These are phyloP conservation scores for Arthrobotrys conoides DNA, from an alignment of 2,329 filamentous ascomycete genomes.

Conservation along the genomic window DNA sequence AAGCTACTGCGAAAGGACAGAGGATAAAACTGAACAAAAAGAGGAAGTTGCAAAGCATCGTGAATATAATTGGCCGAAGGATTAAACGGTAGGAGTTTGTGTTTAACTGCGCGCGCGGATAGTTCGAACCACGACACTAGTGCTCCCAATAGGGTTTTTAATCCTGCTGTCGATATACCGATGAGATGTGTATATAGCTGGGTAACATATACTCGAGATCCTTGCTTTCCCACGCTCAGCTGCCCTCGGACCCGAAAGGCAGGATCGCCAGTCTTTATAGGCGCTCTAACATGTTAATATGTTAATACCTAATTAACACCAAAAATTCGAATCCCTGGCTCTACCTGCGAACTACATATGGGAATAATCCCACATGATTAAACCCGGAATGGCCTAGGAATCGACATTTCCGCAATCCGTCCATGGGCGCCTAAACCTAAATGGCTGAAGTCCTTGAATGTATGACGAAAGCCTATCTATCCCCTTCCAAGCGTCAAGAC, in stretches of 20 bases:
- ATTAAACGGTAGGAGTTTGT: neutral
- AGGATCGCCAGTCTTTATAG: slow-evolving; percentile 13
- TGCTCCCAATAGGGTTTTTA: neutral
- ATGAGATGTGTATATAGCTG: neutral
- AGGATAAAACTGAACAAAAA: neutral
- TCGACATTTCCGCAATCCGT: neutral
- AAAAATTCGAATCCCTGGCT: neutral
- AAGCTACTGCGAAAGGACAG: neutral
- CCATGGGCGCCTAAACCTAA: neutral
- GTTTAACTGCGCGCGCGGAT: neutral
- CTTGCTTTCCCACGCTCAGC: neutral
- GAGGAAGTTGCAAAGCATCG: neutral
- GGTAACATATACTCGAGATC: neutral
- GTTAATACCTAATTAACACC: no score
- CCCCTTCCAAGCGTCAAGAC: neutral
- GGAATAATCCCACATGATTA: slow-evolving; percentile 2
- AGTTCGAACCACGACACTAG: neutral
- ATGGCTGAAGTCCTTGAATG: neutral
- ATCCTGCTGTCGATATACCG: neutral
- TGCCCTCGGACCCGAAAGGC: neutral
- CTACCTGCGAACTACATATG: neutral
- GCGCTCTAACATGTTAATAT: no score
- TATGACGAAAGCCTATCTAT: neutral
- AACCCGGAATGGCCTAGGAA: neutral
- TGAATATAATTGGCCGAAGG: neutral